Base-by-base conservation (phyloP, 2,329 filamentous ascomycete species). In the Aspergillus fumigatiaffinis region DNA sequence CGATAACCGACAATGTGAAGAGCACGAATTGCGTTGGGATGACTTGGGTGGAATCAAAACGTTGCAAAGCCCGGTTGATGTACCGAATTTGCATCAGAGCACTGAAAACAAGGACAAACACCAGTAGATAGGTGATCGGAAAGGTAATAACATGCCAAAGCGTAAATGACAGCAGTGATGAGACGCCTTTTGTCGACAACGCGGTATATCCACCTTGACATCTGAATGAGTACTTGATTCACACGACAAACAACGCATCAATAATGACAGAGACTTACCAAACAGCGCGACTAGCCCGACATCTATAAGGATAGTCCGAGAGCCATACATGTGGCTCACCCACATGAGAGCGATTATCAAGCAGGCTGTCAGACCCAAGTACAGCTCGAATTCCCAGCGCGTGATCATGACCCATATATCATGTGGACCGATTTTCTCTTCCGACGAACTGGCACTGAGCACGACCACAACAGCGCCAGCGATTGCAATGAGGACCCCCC, bases 21-120 rank as follows among this genome's bases (percentile, higher is more conserved):
- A 95, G 84, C 51, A 99, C 94, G 67, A 99, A 99, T 69, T 99
- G 94, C 14, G 94, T 94, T 0, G 94, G 94, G 61, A 99, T 99
- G 65, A 99, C 94, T 72, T 97, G 92, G 0, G 94, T 99, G 6
- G 94, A 96, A 73, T 97, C 91, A 77, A 97, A 99, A 50, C 90
- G 87, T 72, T 97, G 92, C 53, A 99, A 80, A 1, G 88, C 87
- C 52, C 85, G 90, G 77, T 97, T 99, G 71, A 99, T 84, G 71
- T 97, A 99, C 71, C 91, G 93, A 66, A 99, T 93, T 76, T 99
- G 94, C 89, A 97, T 92, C 58, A 99, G 80, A 6, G 94, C 94
- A 1, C 93, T 97, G 49, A 80, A 83, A 20, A 94, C 81, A 26
- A 99, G 82, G 51, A 97, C 82, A 52, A 89, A 79, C 8, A 94